phyloP scores from a whole-genome alignment of 257 asterid genomes.

The Plantago elongata region DNA sequence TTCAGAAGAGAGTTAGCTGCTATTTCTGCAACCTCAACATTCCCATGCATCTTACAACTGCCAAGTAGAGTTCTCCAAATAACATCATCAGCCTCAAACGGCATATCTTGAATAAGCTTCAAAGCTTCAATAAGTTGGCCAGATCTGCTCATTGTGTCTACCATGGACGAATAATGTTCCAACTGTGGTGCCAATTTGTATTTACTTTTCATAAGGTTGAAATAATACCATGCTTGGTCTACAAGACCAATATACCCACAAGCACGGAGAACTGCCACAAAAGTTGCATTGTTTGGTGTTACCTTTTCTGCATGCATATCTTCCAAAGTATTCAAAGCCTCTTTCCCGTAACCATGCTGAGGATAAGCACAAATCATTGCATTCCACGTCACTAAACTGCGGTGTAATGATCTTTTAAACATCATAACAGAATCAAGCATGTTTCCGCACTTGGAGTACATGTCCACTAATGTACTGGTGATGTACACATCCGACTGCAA shows the following conservation, averaged over 20 bases:
- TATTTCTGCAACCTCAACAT: slow-evolving; percentile 77
- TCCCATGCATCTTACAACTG: slow-evolving; percentile 64
- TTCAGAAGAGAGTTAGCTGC: slow-evolving; percentile 62
- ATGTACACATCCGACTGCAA: slow-evolving; percentile 66
- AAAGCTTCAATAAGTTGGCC: slow-evolving; percentile 57
- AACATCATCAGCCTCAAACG: slow-evolving; percentile 69
- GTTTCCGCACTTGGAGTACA: slow-evolving; percentile 91
- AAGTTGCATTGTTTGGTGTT: slow-evolving; percentile 75
- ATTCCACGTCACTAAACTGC: slow-evolving; percentile 86
- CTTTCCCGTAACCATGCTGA: slow-evolving; percentile 66
- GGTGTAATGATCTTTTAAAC: slow-evolving; percentile 59
- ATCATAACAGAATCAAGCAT: slow-evolving; percentile 61
- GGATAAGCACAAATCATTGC: slow-evolving; percentile 81
- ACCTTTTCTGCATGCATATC: slow-evolving; percentile 51
- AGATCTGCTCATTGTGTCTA: slow-evolving; percentile 68
- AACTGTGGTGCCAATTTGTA: slow-evolving; percentile 62
- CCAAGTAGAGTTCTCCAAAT: slow-evolving; percentile 89
- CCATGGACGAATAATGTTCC: slow-evolving; percentile 91
- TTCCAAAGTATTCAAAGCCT: slow-evolving; percentile 55
- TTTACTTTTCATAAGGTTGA: slow-evolving; percentile 46
- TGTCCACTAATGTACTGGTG: slow-evolving; percentile 84
- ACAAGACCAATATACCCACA: slow-evolving; percentile 79
- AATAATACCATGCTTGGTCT: slow-evolving; percentile 54
- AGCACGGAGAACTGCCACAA: slow-evolving; percentile 86
- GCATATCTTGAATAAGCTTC: slow-evolving; percentile 75